These are phyloP conservation scores for Mallotus repandus DNA, from an alignment of 441 rosid species.

Conservation along the genomic window DNA sequence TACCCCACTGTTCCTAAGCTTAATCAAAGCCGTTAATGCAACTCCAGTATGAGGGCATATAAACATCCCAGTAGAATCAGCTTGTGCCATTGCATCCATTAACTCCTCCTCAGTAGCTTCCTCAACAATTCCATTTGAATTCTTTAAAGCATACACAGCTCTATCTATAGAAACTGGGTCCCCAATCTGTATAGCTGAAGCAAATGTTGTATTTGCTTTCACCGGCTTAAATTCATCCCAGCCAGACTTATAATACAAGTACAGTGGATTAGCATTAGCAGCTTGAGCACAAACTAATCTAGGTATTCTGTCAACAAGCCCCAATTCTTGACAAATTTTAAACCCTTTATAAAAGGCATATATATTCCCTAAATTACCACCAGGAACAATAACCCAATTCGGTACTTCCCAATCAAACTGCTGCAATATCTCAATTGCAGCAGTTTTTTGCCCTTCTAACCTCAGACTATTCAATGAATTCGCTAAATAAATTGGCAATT, in stretches of 20 bases:
- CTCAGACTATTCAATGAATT: constrained; percentile 57
- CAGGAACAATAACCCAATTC: constrained; percentile 63
- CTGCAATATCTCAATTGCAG: constrained; percentile 64
- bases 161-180: constrained; percentile 66
- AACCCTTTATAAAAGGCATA: constrained; percentile 69
- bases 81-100: constrained; percentile 58
- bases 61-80: constrained; percentile 56
- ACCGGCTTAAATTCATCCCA: constrained; percentile 52
- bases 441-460: constrained; percentile 66
- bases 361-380: constrained; percentile 60
- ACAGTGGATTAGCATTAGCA: constrained; percentile 60
- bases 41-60: constrained; percentile 69
- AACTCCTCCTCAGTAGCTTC: constrained; percentile 59
- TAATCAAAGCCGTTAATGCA: constrained; percentile 54
- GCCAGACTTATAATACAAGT: constrained; percentile 46
- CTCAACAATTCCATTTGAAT: constrained; percentile 50
- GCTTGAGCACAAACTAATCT: constrained; percentile 66
- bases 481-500: constrained; percentile 58
- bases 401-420: constrained; percentile 73
- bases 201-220: constrained; percentile 50
- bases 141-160: constrained; percentile 55
- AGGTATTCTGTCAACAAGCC: constrained; percentile 56
- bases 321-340: constrained; percentile 56
- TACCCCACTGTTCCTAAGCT: constrained; percentile 54
- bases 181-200: constrained; percentile 69